phyloP scores from a whole-genome alignment of 164 flowering plant species.

The Akebia trifoliata region DNA sequence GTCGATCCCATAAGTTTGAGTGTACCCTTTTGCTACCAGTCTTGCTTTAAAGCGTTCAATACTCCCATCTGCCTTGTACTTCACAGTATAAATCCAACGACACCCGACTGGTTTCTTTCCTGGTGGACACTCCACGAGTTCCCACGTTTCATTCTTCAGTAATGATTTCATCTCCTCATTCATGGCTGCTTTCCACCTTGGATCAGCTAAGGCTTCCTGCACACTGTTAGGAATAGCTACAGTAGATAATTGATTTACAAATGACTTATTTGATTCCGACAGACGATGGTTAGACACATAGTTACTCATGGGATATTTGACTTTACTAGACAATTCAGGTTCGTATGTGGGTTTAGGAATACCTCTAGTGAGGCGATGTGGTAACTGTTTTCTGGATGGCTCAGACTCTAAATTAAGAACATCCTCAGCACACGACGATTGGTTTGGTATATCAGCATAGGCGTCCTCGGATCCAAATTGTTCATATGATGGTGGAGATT shows the following conservation, averaged over 20 bases:
- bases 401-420: neutral
- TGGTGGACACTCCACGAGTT: too few species aligned
- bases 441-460: neutral
- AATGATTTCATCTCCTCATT: too few species aligned
- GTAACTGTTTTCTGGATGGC: neutral
- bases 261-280: neutral
- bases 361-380: neutral
- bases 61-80: neutral
- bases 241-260: too few species aligned
- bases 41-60: neutral
- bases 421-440: neutral
- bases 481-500: neutral
- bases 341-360: conserved; percentile 8
- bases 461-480: neutral
- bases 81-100: too few species aligned
- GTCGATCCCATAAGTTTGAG: neutral
- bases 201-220: too few species aligned
- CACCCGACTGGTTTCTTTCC: too few species aligned
- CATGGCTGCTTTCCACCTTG: too few species aligned
- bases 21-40: neutral
- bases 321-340: neutral
- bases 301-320: neutral
- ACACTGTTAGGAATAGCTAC: too few species aligned
- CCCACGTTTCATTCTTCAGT: too few species aligned
- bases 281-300: neutral